phyloP scores from a whole-genome alignment of 2,329 filamentous ascomycete species.

The Microthyrium microscopicum region DNA sequence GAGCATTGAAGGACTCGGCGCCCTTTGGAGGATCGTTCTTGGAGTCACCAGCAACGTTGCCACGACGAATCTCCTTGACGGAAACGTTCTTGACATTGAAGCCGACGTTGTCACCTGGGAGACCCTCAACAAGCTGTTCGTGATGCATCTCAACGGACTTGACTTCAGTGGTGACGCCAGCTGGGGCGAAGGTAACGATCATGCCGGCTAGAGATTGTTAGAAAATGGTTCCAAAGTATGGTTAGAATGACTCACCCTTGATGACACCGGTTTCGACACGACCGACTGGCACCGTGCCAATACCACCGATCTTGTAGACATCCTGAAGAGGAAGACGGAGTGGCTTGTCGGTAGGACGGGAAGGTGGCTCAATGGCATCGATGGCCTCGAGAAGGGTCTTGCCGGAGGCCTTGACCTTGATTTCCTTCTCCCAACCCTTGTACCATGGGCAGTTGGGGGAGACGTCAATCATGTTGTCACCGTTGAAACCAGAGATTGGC shows the following conservation, averaged over 20 bases:
- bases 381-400: constrained; percentile 99
- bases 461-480: constrained; percentile 94
- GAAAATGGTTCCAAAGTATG: neutral
- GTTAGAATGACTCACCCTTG: constrained; percentile 33
- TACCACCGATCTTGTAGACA: constrained; percentile 99
- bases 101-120: constrained; percentile 98
- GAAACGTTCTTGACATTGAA: constrained; percentile 99
- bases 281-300: constrained; percentile 98
- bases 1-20: constrained; percentile 90
- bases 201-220: constrained; percentile 33
- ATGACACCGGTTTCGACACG: constrained; percentile 99
- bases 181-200: constrained; percentile 96
- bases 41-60: constrained; percentile 98
- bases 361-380: constrained; percentile 82
- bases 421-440: constrained; percentile 99
- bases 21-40: constrained; percentile 95
- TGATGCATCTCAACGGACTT: constrained; percentile 99
- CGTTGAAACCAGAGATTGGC: constrained; percentile 99
- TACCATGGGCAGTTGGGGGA: constrained; percentile 98
- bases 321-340: constrained; percentile 99
- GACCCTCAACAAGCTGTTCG: constrained; percentile 91
- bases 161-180: constrained; percentile 99
- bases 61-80: constrained; percentile 99
- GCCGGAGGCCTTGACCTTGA: constrained; percentile 72
- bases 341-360: constrained; percentile 95